These are phyloP conservation scores for Fraxinus americana DNA, from an alignment of 257 asterid genomes.

Conservation along the genomic window DNA sequence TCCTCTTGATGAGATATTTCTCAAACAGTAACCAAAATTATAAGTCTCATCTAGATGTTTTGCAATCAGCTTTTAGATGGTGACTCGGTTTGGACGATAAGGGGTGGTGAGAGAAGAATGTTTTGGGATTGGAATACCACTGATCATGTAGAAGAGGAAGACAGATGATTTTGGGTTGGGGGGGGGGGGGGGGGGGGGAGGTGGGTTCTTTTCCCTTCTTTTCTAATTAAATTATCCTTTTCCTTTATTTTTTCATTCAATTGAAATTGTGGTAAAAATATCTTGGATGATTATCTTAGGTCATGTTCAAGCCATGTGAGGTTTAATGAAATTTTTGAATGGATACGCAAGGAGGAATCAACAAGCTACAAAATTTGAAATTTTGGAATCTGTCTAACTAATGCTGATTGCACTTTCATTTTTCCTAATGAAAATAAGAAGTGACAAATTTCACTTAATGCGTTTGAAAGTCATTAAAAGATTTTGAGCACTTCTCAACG, in stretches of 20 bases:
- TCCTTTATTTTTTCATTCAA: not conserved
- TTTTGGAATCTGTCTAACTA: not conserved
- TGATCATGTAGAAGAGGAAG: not conserved
- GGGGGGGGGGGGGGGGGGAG: not conserved
- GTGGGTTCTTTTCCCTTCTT: not conserved
- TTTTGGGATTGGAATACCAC: not conserved
- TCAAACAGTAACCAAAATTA: not conserved
- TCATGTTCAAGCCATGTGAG: not conserved
- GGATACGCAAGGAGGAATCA: not conserved
- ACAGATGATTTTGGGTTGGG: not conserved
- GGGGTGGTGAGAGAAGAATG: not conserved
- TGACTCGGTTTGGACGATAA: not conserved
- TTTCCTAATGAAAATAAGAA: not conserved
- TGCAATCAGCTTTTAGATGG: not conserved
- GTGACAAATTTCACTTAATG: not conserved
- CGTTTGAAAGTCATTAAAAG: not conserved
- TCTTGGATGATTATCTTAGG: not conserved
- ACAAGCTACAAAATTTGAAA: not conserved
- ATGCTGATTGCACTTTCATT: not conserved
- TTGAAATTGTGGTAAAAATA: not conserved
- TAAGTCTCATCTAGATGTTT: not conserved
- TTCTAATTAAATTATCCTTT: not conserved
- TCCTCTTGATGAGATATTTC: not conserved
- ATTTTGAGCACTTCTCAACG: conserved; percentile 19
- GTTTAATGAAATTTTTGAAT: not conserved